These are phyloP conservation scores for Rhodofomes roseus DNA, from an alignment of 1,284 basidiomycete species.

Conservation along the genomic window DNA sequence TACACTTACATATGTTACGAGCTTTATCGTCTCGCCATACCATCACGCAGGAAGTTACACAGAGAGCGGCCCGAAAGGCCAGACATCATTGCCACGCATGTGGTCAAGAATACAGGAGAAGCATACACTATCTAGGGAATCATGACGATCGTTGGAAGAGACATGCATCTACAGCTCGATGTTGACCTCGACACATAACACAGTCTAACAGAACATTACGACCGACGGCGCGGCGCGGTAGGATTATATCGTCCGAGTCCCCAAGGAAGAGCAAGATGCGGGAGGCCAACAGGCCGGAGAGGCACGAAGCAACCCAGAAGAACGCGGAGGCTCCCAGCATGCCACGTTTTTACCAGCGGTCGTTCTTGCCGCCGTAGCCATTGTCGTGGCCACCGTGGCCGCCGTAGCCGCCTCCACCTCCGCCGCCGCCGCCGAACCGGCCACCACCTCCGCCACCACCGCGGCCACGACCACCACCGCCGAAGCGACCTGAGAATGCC, in stretches of 20 bases:
- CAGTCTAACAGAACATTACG: conserved; percentile 14
- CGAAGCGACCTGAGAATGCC: conserved; percentile 24
- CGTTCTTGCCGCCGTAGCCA: conserved; percentile 26
- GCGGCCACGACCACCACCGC: conserved; percentile 33
- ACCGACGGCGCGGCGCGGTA: conserved; percentile 12
- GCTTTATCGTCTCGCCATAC: too few relatives aligned
- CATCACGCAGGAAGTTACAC: background rate
- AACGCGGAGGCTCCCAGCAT: background rate
- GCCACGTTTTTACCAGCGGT: conserved; percentile 29
- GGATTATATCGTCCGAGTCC: conserved; percentile 11
- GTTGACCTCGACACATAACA: background rate
- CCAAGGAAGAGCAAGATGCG: background rate
- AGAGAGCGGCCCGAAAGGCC: background rate
- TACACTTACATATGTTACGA: too few relatives aligned
- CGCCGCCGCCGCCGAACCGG: conserved; percentile 27
- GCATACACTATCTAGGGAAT: background rate
- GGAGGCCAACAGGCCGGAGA: background rate
- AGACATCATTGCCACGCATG: background rate
- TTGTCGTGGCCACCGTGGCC: conserved; percentile 24
- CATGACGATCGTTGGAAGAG: background rate
- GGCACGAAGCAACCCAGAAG: background rate
- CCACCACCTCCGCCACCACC: conserved; percentile 38
- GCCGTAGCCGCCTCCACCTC: conserved; percentile 31
- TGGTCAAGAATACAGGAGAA: background rate
- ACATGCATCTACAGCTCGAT: background rate